Conservation (phyloP, 495 filamentous ascomycete species). For the Trichoderma parareesei region DNA sequence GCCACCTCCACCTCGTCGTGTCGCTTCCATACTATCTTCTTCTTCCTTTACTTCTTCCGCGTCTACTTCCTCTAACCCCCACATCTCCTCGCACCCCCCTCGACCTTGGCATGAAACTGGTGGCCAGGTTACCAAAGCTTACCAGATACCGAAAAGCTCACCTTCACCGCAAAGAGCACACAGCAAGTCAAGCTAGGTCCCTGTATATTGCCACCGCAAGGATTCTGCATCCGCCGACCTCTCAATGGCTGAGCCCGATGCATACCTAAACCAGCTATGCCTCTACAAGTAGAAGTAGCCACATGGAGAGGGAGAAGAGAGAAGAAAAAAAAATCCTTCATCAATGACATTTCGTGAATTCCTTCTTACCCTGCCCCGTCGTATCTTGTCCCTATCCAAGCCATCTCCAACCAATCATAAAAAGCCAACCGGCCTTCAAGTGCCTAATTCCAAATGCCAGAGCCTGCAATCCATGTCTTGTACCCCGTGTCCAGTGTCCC, state of each 20-base stretch:
- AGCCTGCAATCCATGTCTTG: slow-evolving; percentile 1
- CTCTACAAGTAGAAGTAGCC: not conserved
- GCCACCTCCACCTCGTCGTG: no score
- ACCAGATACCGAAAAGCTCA: slow-evolving; percentile 5
- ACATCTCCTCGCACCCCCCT: not conserved
- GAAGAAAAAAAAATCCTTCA: not conserved
- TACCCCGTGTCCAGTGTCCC: not conserved
- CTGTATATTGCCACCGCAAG: not conserved
- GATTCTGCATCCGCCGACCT: not conserved
- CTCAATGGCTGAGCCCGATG: not conserved
- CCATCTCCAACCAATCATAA: not conserved
- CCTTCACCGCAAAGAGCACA: slow-evolving; percentile 4
- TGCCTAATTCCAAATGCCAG: not conserved
- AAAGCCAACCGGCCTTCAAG: not conserved
- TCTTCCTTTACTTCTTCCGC: no score
- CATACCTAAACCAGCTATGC: not conserved
- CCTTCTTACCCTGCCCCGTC: not conserved
- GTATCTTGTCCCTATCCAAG: not conserved
- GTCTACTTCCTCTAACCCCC: no score
- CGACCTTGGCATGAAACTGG: no score
- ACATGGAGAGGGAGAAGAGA: not conserved
- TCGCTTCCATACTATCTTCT: not conserved
- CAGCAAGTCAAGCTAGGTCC: not conserved
- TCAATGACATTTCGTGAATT: not conserved
- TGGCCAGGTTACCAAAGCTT: not conserved